Conservation (phyloP, 768 basidiomycete species). For the Calocybe cyanea region DNA sequence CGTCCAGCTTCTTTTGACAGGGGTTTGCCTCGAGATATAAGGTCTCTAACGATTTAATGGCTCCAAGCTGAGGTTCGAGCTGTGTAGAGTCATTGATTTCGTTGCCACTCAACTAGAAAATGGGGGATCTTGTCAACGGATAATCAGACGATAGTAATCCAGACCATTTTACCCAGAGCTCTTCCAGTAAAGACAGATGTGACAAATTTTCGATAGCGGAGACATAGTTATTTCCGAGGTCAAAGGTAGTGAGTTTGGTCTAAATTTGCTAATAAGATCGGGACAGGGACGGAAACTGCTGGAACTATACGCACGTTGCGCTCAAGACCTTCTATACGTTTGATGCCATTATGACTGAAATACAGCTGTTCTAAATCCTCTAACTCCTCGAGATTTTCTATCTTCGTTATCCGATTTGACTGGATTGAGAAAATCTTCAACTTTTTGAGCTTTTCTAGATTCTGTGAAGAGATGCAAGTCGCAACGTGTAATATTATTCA, state of each 20-base stretch:
- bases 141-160: neutral
- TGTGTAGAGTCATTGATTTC: constrained; percentile 66
- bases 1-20: constrained; percentile 75
- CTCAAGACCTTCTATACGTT: constrained; percentile 79
- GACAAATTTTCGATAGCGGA: constrained; percentile 75
- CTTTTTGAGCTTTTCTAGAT: constrained; percentile 62
- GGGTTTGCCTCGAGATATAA: constrained; percentile 96
- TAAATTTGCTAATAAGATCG: constrained; percentile 16
- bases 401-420: constrained; percentile 87
- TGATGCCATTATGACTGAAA: constrained; percentile 90
- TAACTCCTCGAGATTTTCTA: constrained; percentile 77
- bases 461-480: constrained; percentile 37
- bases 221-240: constrained; percentile 85
- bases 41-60: constrained; percentile 67
- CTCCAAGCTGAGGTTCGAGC: constrained; percentile 63
- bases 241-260: constrained; percentile 77
- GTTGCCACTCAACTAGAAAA: constrained; percentile 78
- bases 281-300: too few relatives aligned
- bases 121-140: neutral
- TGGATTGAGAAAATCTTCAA: constrained; percentile 87
- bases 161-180: constrained; percentile 81
- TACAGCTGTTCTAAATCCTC: constrained; percentile 84
- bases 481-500: neutral
- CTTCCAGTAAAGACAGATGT: constrained; percentile 75
- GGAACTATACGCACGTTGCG: constrained; percentile 56